Evolutionary conservation across 805 yeast genomes (phyloP).

Genomic region (Jamesozyma rosinii): DNA sequence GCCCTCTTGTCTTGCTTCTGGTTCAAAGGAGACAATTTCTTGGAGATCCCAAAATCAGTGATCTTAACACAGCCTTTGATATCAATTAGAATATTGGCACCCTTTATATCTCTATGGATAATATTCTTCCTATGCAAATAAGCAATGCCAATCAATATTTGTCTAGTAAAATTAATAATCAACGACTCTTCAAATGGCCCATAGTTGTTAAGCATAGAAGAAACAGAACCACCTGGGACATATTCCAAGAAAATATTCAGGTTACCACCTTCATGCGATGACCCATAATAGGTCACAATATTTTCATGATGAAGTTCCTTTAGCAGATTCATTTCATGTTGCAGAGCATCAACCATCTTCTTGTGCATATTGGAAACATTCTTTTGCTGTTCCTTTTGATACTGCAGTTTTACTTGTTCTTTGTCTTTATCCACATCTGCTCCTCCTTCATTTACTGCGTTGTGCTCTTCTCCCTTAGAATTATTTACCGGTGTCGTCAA

Average conservation of each 20-base stretch:
- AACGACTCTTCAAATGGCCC: constrained; percentile 76
- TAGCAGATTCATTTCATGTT: constrained; percentile 69
- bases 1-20: constrained; percentile 41
- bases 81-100: constrained; percentile 77
- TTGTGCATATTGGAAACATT: constrained; percentile 31
- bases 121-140: constrained; percentile 69
- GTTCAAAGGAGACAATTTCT: constrained; percentile 51
- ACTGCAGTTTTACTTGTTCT: not conserved
- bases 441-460: constrained; percentile 6
- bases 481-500: not conserved
- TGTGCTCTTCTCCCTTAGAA: constrained; percentile 25
- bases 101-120: constrained; percentile 81
- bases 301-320: constrained; percentile 81
- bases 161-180: constrained; percentile 61
- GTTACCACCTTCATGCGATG: constrained; percentile 60
- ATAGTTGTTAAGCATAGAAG: constrained; percentile 58
- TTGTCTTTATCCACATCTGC: constrained; percentile 6
- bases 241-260: constrained; percentile 75
- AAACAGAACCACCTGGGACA: constrained; percentile 67
- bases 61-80: constrained; percentile 74
- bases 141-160: constrained; percentile 63
- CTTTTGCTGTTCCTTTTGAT: constrained; percentile 11
- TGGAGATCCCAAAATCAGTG: constrained; percentile 79
- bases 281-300: constrained; percentile 86
- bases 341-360: constrained; percentile 69